Percentiles rank a stretch among this genome's conserved stretches.
phyloP scores from a whole-genome alignment of 2,329 filamentous ascomycete genomes.

The Penicillium brevicompactum region DNA sequence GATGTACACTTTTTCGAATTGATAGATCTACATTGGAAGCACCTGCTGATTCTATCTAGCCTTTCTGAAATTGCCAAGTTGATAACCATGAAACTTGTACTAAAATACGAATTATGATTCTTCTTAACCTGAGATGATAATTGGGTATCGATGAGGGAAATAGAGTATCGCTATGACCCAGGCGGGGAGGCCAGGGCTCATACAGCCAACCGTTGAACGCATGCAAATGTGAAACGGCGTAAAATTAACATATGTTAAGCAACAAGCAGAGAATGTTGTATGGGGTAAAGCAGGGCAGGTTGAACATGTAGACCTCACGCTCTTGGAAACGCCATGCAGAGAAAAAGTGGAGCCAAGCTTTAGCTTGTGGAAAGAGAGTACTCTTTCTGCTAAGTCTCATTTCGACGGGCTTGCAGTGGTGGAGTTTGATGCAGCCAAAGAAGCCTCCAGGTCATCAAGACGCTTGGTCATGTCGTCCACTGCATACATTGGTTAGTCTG shows the following conservation, averaged over 20 bases:
- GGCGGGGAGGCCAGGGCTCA: not conserved
- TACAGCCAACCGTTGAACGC: not conserved
- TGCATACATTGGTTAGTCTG: conserved; percentile 40
- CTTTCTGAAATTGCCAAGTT: too few relatives aligned
- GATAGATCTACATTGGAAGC: not conserved
- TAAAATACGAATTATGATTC: too few relatives aligned
- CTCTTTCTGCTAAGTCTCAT: not conserved
- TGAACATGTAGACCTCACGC: not conserved
- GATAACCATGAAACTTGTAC: not conserved
- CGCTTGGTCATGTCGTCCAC: conserved; percentile 94
- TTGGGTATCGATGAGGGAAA: conserved; percentile 22
- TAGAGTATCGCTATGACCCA: conserved; percentile 5
- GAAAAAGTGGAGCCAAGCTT: not conserved
- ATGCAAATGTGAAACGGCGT: not conserved
- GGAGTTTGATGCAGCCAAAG: conserved; percentile 59
- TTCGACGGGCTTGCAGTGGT: conserved; percentile 21
- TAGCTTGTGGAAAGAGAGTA: not conserved
- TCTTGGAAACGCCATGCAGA: conserved; percentile 7
- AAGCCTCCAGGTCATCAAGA: conserved; percentile 78
- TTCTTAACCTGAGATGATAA: not conserved
- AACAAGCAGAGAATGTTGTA: not conserved
- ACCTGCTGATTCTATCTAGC: not conserved
- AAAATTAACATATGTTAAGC: not conserved
- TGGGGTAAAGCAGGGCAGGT: not conserved
- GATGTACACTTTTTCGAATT: conserved; percentile 15